Evolutionary conservation across 306 rosid genomes (phyloP).

Genomic region (Glycine tomentella): DNA sequence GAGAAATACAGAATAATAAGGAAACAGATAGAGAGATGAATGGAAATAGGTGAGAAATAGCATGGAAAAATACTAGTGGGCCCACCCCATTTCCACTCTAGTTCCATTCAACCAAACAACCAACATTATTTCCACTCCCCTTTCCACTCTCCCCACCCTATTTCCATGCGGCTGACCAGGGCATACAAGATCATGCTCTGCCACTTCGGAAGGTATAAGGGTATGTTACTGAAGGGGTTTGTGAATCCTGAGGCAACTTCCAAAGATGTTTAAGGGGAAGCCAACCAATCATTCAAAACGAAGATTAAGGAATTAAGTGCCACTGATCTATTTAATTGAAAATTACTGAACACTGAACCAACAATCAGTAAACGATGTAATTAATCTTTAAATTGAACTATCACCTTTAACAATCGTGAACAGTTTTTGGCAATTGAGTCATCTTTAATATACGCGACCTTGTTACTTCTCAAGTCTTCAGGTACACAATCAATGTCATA

Average conservation of each 20-base stretch:
- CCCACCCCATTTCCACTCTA: no score
- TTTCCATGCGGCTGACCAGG: no score
- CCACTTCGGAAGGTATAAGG: not conserved
- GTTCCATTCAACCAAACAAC: no score
- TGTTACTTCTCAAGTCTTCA: constrained; percentile 66
- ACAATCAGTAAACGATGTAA: constrained; percentile 40
- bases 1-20: no score
- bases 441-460: constrained; percentile 81
- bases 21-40: no score
- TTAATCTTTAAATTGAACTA: constrained; percentile 13
- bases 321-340: constrained; percentile 32
- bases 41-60: no score
- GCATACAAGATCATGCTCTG: not conserved
- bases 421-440: constrained; percentile 76
- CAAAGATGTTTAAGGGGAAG: constrained; percentile 16
- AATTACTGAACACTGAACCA: constrained; percentile 28
- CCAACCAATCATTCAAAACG: constrained; percentile 6
- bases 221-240: not conserved
- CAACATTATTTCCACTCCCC: no score
- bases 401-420: constrained; percentile 77
- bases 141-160: no score
- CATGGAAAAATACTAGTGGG: no score
- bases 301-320: constrained; percentile 29
- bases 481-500: constrained; percentile 87
- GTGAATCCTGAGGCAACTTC: not conserved